Percentiles rank a stretch among this genome's conserved stretches.
Evolutionary conservation across 1,284 basidiomycete species (phyloP).

Genomic region (Cryptococcus hybrid): DNA sequence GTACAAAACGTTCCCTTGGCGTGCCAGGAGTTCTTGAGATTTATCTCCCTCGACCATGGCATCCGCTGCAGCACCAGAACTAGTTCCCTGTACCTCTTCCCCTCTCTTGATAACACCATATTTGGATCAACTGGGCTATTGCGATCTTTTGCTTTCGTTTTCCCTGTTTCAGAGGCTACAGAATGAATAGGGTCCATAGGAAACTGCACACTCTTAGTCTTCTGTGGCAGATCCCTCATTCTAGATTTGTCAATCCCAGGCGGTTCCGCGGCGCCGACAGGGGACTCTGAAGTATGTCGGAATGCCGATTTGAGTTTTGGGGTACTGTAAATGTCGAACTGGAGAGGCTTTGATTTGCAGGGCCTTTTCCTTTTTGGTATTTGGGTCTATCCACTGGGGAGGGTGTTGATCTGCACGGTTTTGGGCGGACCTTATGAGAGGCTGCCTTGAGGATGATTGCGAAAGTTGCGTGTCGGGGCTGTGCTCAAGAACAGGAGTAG

Average conservation of each 20-base stretch:
- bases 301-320: slow-evolving; percentile 32
- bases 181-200: slow-evolving; percentile 25
- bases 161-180: not conserved
- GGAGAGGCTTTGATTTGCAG: not conserved
- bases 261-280: too few species aligned
- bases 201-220: slow-evolving; percentile 42
- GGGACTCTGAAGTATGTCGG: slow-evolving; percentile 12
- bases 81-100: slow-evolving; percentile 35
- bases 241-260: too few species aligned
- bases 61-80: slow-evolving; percentile 33
- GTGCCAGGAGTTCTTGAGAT: slow-evolving; percentile 12
- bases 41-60: slow-evolving; percentile 17
- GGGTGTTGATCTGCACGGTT: not conserved
- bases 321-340: not conserved
- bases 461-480: slow-evolving; percentile 12
- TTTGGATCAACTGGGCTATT: slow-evolving; percentile 34
- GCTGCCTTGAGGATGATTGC: slow-evolving; percentile 22
- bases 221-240: not conserved
- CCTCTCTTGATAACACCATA: slow-evolving; percentile 37
- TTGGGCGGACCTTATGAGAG: slow-evolving; percentile 14
- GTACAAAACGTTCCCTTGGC: slow-evolving; percentile 3
- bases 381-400: too few species aligned
- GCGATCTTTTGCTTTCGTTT: not conserved
- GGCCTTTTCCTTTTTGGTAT: not conserved
- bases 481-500: not conserved